Conservation (phyloP, 2,329 filamentous ascomycete genomes). For the Diaporthe eres region DNA sequence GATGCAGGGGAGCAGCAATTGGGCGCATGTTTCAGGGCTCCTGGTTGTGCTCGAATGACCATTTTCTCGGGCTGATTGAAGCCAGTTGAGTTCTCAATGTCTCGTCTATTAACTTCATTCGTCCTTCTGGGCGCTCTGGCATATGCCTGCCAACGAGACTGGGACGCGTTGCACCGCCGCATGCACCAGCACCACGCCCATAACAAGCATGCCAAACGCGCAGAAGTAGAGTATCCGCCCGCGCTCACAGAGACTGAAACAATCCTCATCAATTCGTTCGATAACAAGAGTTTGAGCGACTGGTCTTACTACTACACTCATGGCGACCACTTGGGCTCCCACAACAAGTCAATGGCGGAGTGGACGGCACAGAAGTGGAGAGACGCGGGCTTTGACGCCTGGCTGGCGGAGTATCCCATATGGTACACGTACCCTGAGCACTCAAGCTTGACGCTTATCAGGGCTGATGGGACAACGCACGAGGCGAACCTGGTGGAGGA, state of each 20-base stretch:
- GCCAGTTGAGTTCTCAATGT: neutral
- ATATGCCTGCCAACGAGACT: conserved; percentile 24
- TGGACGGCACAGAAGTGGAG: conserved; percentile 30
- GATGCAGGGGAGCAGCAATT: neutral
- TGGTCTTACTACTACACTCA: conserved; percentile 25
- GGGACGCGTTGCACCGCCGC: conserved; percentile 12
- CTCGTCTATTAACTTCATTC: neutral
- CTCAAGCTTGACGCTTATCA: conserved; percentile 16
- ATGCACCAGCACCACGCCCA: conserved; percentile 15
- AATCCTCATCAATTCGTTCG: conserved; percentile 19
- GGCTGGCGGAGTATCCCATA: conserved; percentile 11
- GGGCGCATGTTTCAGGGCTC: neutral
- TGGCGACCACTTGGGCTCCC: conserved; percentile 26
- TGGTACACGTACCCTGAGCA: conserved; percentile 27
- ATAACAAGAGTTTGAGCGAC: conserved; percentile 20
- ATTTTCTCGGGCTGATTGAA: neutral
- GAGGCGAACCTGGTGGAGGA: conserved; percentile 18
- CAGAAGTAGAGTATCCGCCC: conserved; percentile 15
- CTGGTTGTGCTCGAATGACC: neutral
- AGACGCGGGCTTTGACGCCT: conserved; percentile 2
- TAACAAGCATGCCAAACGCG: conserved; percentile 17
- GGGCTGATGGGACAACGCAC: conserved; percentile 12
- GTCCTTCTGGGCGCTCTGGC: conserved; percentile 13
- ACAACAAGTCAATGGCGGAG: conserved; percentile 23
- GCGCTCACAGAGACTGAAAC: conserved; percentile 5